Evolutionary conservation across 1,284 basidiomycete species (phyloP), one percentile per base, ranked within the genome.

Genomic region (Boletus semigastroideus): DNA sequence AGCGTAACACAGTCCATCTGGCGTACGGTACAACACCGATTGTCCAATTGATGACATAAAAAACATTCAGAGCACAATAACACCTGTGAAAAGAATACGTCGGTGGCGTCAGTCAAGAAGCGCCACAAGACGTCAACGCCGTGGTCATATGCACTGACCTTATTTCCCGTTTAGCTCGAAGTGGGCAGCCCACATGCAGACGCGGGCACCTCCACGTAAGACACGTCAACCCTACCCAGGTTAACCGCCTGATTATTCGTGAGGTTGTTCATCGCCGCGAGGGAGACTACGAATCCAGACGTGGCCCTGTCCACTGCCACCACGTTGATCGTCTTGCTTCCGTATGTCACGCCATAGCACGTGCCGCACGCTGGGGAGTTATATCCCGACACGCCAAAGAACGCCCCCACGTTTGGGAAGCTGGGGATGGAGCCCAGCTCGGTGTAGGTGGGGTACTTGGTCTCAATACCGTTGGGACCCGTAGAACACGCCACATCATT

Each of bases 361-460:
- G 38, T 14, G 19, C 38, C 38, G 16, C 38, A 40, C 20, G 5
- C 6, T 8, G 20, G 12, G 13, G 38, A 40, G 19, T 40, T 40
- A 7, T 16, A 40, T 8, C 38, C 38, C 19, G 13, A 16, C 19
- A 40, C 38, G n/a, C 64, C 62, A 19, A 51, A 57, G 4, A 55
- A 66, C 1, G 67, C 72, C 7, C 72, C 73, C 39, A 75, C 48
- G 37, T 59, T 48, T 0, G 72, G 71, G 57, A 64, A 73, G 6
- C 11, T 40, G 3, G 67, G 67, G 7, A 73, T 40, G 14, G 59
- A 56, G 10, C 63, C 61, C 4, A 74, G 60, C 0, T 65, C 69
- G 13, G 63, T 59, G 58, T 72, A 74, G 19, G 37, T 22, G 19
- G 37, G 37, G 14, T 20, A 37, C 6, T 57, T 59, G 13, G 49